A percentile compares a stretch with the other conserved stretches of the same genome.
phyloP scores from a whole-genome alignment of 73 alveolate species.

The Loxodes magnus region DNA sequence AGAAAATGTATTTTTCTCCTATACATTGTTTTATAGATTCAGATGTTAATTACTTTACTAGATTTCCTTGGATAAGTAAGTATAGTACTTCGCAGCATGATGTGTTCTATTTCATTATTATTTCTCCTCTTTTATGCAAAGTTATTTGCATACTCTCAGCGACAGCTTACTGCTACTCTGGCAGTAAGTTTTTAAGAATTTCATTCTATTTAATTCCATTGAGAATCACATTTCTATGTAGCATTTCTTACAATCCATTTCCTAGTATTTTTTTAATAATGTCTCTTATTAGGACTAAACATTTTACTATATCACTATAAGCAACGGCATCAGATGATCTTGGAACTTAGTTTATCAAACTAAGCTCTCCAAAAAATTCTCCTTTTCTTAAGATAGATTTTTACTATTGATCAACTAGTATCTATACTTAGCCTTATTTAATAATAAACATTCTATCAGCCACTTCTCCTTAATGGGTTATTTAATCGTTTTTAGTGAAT shows the following conservation, averaged over 20 bases:
- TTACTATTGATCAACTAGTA: neutral
- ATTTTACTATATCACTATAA: neutral
- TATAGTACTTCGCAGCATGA: neutral
- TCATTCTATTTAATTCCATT: neutral
- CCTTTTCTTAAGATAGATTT: neutral
- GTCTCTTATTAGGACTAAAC: neutral
- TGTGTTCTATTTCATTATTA: neutral
- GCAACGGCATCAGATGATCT: slow-evolving; percentile 1
- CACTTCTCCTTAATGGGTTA: neutral
- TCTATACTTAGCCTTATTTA: slow-evolving; percentile 1
- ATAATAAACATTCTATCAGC: slow-evolving; percentile 3
- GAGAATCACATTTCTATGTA: neutral
- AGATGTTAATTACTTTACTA: neutral
- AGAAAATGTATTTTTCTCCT: neutral
- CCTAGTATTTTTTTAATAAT: neutral
- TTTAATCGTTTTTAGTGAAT: neutral
- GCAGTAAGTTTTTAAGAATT: neutral
- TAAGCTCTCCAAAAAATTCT: slow-evolving; percentile 8
- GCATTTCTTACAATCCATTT: neutral
- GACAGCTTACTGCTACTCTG: neutral
- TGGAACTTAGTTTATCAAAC: neutral
- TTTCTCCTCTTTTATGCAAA: neutral
- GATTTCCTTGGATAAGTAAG: neutral
- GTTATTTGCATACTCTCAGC: neutral
- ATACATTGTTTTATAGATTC: neutral